Conservation (phyloP, 805 yeast genomes). For the Jamesozyma hellenica region DNA sequence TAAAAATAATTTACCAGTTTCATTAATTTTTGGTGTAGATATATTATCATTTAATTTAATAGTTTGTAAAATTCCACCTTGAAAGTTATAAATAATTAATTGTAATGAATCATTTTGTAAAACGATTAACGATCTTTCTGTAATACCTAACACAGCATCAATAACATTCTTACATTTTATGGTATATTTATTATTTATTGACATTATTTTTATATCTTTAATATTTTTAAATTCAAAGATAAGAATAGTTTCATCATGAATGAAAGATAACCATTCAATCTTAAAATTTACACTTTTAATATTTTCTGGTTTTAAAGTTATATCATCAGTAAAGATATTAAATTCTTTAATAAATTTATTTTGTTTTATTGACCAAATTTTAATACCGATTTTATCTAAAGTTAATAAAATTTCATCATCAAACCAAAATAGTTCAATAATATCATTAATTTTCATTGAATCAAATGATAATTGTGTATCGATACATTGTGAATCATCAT, state of each 20-base stretch:
- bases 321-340: conserved; percentile 6
- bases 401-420: conserved; percentile 13
- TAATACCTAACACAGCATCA: conserved; percentile 23
- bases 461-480: conserved; percentile 4
- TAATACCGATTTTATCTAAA: conserved; percentile 15
- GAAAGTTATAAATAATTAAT: conserved; percentile 21
- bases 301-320: not conserved
- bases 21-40: conserved; percentile 3
- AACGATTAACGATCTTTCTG: conserved; percentile 26
- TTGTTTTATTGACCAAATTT: conserved; percentile 11
- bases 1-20: conserved; percentile 10
- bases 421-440: conserved; percentile 20
- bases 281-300: conserved; percentile 19
- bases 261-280: conserved; percentile 23
- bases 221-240: conserved; percentile 11
- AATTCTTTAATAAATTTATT: conserved; percentile 8
- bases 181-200: conserved; percentile 8
- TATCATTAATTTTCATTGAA: not conserved
- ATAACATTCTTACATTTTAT: conserved; percentile 7
- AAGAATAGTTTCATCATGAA: conserved; percentile 8
- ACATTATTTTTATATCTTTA: conserved; percentile 3
- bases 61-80: conserved; percentile 21
- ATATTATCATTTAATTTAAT: conserved; percentile 12
- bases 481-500: conserved; percentile 6
- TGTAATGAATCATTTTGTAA: conserved; percentile 15